A percentile compares a stretch with the other conserved stretches of the same genome.
phyloP scores from a whole-genome alignment of 495 filamentous ascomycete genomes.

The Penicillium cataractarum region DNA sequence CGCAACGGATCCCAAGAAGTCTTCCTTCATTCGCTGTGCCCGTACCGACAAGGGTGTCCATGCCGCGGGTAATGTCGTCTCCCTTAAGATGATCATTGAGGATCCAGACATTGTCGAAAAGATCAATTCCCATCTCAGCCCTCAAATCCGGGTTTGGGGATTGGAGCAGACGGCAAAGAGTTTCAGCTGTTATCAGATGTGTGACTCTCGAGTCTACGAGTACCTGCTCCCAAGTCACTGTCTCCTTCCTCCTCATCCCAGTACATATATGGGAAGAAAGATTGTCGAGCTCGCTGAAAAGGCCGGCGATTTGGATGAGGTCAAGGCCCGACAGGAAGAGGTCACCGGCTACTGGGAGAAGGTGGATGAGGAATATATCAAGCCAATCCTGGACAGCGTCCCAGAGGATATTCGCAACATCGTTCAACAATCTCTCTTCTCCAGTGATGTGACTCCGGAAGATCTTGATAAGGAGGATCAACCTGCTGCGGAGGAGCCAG shows the following conservation, averaged over 20 bases:
- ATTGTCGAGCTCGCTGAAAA: constrained; percentile 72
- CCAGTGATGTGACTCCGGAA: constrained; percentile 27
- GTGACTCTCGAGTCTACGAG: constrained; percentile 93
- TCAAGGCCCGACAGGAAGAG: constrained; percentile 70
- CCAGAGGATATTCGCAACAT: constrained; percentile 50
- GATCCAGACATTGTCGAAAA: constrained; percentile 83
- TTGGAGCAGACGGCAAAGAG: constrained; percentile 79
- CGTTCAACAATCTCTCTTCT: constrained; percentile 44
- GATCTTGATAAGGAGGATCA: constrained; percentile 23
- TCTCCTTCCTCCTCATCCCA: constrained; percentile 88
- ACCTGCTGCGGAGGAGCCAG: background rate
- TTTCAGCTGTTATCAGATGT: constrained; percentile 90
- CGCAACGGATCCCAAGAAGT: constrained; percentile 94
- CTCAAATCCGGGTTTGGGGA: constrained; percentile 94
- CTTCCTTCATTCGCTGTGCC: constrained; percentile 88
- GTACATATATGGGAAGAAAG: constrained; percentile 79
- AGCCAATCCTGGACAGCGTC: constrained; percentile 66
- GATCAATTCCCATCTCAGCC: constrained; percentile 82
- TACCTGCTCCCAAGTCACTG: constrained; percentile 91
- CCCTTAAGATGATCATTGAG: constrained; percentile 92
- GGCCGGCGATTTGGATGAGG: constrained; percentile 67
- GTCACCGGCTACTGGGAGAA: constrained; percentile 79
- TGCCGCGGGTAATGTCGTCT: constrained; percentile 94
- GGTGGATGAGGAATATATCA: constrained; percentile 73
- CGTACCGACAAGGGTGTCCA: constrained; percentile 98